Percentiles rank a stretch among this genome's conserved stretches.
Conservation (phyloP, 805 yeast species). For the Ogataea neopini region DNA sequence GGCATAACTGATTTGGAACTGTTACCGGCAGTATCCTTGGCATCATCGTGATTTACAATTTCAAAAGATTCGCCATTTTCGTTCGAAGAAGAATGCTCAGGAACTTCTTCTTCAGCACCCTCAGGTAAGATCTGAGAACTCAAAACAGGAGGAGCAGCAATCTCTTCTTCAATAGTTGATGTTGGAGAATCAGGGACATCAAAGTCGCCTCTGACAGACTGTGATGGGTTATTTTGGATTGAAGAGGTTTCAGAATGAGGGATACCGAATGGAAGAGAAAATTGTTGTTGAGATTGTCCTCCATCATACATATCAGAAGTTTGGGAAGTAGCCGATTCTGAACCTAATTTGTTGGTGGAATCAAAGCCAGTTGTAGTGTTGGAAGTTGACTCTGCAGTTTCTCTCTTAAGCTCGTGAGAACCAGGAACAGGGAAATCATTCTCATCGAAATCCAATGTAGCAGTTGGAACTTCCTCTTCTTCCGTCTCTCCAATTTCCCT, state of each 20-base stretch:
- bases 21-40: conserved; percentile 10
- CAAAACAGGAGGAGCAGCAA: conserved; percentile 29
- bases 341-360: conserved; percentile 20
- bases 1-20: conserved; percentile 10
- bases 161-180: conserved; percentile 35
- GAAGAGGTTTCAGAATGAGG: conserved; percentile 87
- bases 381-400: conserved; percentile 23
- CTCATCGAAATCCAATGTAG: conserved; percentile 34
- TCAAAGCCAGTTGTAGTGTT: conserved; percentile 25
- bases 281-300: conserved; percentile 26
- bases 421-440: conserved; percentile 22
- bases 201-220: conserved; percentile 80
- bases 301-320: conserved; percentile 44
- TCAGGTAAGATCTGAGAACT: conserved; percentile 34
- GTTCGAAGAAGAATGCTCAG: conserved; percentile 19
- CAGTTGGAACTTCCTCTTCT: conserved; percentile 35
- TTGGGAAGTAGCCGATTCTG: conserved; percentile 47
- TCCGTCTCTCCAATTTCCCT: not conserved
- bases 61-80: conserved; percentile 51
- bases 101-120: conserved; percentile 23
- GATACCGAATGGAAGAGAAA: conserved; percentile 47
- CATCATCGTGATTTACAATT: conserved; percentile 51
- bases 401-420: conserved; percentile 17
- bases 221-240: conserved; percentile 89
- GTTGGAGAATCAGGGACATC: conserved; percentile 44